Conservation (phyloP, 371 early-diverging fungal species). For the Mucor sp. region DNA sequence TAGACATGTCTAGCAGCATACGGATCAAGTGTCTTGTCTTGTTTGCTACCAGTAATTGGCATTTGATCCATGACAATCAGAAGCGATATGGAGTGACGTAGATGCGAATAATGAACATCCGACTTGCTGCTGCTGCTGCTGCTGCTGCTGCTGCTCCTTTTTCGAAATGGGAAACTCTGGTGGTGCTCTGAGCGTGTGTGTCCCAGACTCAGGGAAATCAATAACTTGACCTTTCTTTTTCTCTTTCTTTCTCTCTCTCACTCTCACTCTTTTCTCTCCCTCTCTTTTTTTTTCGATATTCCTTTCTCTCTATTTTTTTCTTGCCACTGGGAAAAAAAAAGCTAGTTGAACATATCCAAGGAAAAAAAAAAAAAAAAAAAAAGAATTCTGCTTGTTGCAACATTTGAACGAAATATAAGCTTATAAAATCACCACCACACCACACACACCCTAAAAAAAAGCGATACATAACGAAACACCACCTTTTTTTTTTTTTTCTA, state of each 20-base stretch:
- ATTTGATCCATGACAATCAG: background rate
- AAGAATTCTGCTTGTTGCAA: background rate
- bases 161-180: background rate
- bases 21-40: background rate
- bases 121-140: background rate
- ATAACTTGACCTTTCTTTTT: background rate
- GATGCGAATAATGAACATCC: background rate
- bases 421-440: background rate
- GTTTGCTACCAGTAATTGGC: background rate
- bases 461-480: background rate
- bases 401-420: background rate
- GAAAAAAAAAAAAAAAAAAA: background rate
- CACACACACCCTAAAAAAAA: background rate
- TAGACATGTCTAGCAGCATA: background rate
- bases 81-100: background rate
- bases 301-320: constrained; percentile 1
- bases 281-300: background rate
- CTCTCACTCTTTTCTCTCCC: background rate
- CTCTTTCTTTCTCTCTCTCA: background rate
- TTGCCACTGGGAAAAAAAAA: background rate
- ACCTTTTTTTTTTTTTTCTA: background rate
- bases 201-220: constrained; percentile 3
- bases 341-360: background rate
- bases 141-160: background rate
- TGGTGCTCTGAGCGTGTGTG: background rate